phyloP scores from a whole-genome alignment of 2,329 filamentous ascomycete species.

The Xylaria multiplex region DNA sequence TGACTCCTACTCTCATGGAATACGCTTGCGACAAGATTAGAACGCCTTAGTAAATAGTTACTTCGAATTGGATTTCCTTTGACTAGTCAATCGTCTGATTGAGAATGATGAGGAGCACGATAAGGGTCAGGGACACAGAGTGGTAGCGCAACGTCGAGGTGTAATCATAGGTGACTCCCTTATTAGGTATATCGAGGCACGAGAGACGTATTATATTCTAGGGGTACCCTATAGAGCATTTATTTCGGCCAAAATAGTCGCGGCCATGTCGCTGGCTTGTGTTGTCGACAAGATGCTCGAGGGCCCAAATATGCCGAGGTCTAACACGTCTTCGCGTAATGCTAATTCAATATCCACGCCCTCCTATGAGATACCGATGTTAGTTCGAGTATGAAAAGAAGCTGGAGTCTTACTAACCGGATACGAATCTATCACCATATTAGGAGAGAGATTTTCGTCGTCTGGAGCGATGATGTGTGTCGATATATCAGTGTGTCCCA shows the following conservation, averaged over 20 bases:
- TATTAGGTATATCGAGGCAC: neutral
- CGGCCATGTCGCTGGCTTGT: constrained; percentile 37
- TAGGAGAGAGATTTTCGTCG: constrained; percentile 28
- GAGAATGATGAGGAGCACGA: neutral
- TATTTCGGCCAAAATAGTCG: constrained; percentile 37
- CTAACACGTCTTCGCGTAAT: constrained; percentile 40
- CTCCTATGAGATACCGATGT: constrained; percentile 38
- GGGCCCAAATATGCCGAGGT: constrained; percentile 47
- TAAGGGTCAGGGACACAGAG: too few species aligned
- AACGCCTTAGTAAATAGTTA: neutral
- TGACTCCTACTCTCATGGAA: neutral
- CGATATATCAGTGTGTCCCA: constrained; percentile 11
- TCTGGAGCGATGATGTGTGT: constrained; percentile 30
- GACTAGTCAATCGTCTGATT: constrained; percentile 1
- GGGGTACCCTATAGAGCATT: constrained; percentile 21
- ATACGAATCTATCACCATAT: constrained; percentile 29
- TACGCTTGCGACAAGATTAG: neutral
- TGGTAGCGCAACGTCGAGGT: too few species aligned
- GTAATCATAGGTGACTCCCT: neutral
- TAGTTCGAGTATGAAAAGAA: constrained; percentile 13
- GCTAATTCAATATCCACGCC: constrained; percentile 47
- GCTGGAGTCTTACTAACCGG: constrained; percentile 30
- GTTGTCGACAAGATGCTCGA: constrained; percentile 33
- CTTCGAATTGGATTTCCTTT: neutral
- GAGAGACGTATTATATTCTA: neutral